Base-by-base conservation (phyloP, 1,284 basidiomycete species). In the Tilletia setariae region DNA sequence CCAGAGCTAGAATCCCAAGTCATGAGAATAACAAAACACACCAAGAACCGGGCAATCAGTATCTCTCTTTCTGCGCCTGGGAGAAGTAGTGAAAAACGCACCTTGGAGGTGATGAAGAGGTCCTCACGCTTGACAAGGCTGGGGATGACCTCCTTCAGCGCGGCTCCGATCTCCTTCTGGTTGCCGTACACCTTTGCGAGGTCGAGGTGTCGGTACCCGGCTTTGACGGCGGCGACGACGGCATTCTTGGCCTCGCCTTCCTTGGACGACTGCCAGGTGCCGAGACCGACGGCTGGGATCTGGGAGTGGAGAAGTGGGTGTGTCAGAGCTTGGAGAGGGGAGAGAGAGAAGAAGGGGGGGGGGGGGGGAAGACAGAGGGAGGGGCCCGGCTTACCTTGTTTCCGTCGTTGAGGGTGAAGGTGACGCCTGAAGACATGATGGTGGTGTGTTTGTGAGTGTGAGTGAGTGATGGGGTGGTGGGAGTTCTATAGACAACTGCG, bases 211-310 rank as follows among this genome's bases (percentile, higher is more conserved):
- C 79, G 72, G 72, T 81, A 81, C 35, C 80, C 80, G 11, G 61
- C 51, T 65, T 76, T 75, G 47, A 79, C 68, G 25, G 80, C 78
- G 62, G 70, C 47, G 64, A 72, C 72, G 61, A 81, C 76, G 67
- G 91, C 90, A 64, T 86, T 85, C 83, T 89, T 89, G 67, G 92
- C 92, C 82, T 93, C 90, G 30, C 89, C 86, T 19, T 90, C 89
- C 79, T 88, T 85, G 28, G 90, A 90, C 21, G 19, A 19, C 65
- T 89, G 86, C 91, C 91, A 93, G 32, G 91, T 93, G 9, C 91
- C 91, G 51, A 92, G 86, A 59, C 92, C 92, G 76, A 81, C 74
- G 67, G 74, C 74, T 13, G 79, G 79, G 69, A 81, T 80, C 53
- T 59, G 53, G 53, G 47, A 19, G 47, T 21, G n/a, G 47, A 49